These are phyloP conservation scores for Fraxinus greggii DNA, from an alignment of 305 asterid genomes.

Conservation along the genomic window DNA sequence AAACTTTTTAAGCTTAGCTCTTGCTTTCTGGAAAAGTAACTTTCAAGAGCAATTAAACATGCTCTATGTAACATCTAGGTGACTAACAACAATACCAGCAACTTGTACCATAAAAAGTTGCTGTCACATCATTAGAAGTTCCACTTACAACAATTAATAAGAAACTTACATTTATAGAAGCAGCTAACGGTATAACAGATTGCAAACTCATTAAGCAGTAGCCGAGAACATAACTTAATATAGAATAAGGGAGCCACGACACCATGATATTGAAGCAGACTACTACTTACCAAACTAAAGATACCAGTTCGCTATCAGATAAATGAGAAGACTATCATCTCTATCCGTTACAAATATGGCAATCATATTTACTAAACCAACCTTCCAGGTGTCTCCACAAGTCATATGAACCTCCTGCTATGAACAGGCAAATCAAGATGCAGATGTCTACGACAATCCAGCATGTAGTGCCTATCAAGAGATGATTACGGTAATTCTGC, in stretches of 20 bases:
- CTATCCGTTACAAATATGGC: conserved; percentile 32
- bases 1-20: neutral
- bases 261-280: conserved; percentile 14
- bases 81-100: neutral
- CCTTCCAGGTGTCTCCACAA: conserved; percentile 60
- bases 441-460: conserved; percentile 49
- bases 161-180: neutral
- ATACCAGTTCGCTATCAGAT: conserved; percentile 18
- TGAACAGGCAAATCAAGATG: conserved; percentile 50
- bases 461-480: conserved; percentile 52
- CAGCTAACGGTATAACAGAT: neutral
- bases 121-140: neutral
- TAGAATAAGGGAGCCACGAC: neutral
- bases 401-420: conserved; percentile 51
- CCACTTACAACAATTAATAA: neutral
- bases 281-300: neutral
- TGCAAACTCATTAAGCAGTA: neutral
- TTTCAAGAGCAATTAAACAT: neutral
- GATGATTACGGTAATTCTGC: conserved; percentile 54
- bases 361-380: conserved; percentile 49
- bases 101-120: neutral
- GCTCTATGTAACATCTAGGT: neutral
- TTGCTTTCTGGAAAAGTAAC: neutral
- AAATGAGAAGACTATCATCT: conserved; percentile 20
- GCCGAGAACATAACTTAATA: neutral